A percentile compares a stretch with the other conserved stretches of the same genome.
Evolutionary conservation across 352 stramenopile species (phyloP).

Genomic region (Pythium coloratum): DNA sequence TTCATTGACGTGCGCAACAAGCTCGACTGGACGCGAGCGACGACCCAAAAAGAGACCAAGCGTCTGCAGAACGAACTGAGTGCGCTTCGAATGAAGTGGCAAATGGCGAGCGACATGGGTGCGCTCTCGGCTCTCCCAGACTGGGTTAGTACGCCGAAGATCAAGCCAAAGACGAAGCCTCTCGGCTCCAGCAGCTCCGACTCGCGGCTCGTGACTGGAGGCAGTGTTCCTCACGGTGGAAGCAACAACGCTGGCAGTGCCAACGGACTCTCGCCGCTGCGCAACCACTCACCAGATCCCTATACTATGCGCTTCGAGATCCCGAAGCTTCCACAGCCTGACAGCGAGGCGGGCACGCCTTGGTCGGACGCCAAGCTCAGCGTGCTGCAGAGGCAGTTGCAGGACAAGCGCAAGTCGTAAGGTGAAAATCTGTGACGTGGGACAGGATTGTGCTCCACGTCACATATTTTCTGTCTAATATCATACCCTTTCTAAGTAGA

Average conservation of each 20-base stretch:
- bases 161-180: constrained; percentile 40
- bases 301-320: constrained; percentile 58
- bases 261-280: constrained; percentile 14
- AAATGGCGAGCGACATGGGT: constrained; percentile 63
- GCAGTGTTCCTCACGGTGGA: neutral
- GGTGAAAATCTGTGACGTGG: constrained; percentile 1
- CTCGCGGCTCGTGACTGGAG: constrained; percentile 33
- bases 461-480: neutral
- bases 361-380: constrained; percentile 75
- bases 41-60: constrained; percentile 82
- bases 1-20: constrained; percentile 97
- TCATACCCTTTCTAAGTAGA: constrained; percentile 7
- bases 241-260: constrained; percentile 27
- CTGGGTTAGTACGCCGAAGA: constrained; percentile 38
- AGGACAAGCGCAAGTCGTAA: constrained; percentile 34
- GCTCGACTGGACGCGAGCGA: constrained; percentile 92
- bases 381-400: constrained; percentile 42
- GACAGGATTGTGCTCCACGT: neutral
- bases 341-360: constrained; percentile 54
- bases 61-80: constrained; percentile 63
- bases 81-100: constrained; percentile 72
- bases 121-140: constrained; percentile 45
- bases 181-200: constrained; percentile 58
- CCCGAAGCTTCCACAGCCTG: constrained; percentile 69
- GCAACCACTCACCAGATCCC: constrained; percentile 12